A percentile compares a stretch with the other conserved stretches of the same genome.
Evolutionary conservation across 805 yeast genomes (phyloP).

Genomic region (Saccharomycodes ludwigii): DNA sequence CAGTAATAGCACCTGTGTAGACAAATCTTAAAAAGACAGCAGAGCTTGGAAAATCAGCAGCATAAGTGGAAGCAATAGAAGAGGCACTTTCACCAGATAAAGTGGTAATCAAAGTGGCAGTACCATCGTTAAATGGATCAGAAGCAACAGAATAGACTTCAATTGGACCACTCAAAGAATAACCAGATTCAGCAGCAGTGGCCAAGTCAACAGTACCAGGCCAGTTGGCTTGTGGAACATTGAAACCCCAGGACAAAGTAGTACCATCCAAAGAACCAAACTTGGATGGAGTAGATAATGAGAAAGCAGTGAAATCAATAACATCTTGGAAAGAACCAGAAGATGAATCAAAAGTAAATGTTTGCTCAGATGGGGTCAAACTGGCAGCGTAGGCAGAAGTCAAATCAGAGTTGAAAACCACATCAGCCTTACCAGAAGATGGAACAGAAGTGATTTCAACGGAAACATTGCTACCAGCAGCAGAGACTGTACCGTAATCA

Average conservation of each 20-base stretch:
- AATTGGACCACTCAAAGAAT: conserved; percentile 31
- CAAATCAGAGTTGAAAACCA: conserved; percentile 4
- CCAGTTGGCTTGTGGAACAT: conserved; percentile 15
- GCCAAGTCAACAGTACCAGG: conserved; percentile 44
- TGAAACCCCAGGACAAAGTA: conserved; percentile 2
- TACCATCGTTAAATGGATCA: conserved; percentile 3
- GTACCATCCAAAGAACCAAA: conserved; percentile 2
- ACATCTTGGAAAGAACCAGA: conserved; percentile 5
- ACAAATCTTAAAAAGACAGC: conserved; percentile 1
- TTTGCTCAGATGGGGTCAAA: conserved; percentile 2
- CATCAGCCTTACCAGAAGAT: conserved; percentile 4
- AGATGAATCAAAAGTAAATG: conserved; percentile 4
- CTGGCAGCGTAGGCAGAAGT: conserved; percentile 1
- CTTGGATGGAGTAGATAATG: conserved; percentile 2
- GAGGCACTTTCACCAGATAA: conserved; percentile 1
- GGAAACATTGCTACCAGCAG: conserved; percentile 5
- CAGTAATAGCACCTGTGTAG: conserved; percentile 1
- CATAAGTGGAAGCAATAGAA: conserved; percentile 1
- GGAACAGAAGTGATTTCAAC: conserved; percentile 6
- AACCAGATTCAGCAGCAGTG: conserved; percentile 44
- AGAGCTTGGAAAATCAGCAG: conserved; percentile 1
- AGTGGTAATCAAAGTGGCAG: conserved; percentile 2
- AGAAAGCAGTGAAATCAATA: conserved; percentile 5
- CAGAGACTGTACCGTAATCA: conserved; percentile 6
- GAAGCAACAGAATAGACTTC: conserved; percentile 3